Base-by-base conservation (phyloP, 306 rosid species). In the Trifolium subterraneum region DNA sequence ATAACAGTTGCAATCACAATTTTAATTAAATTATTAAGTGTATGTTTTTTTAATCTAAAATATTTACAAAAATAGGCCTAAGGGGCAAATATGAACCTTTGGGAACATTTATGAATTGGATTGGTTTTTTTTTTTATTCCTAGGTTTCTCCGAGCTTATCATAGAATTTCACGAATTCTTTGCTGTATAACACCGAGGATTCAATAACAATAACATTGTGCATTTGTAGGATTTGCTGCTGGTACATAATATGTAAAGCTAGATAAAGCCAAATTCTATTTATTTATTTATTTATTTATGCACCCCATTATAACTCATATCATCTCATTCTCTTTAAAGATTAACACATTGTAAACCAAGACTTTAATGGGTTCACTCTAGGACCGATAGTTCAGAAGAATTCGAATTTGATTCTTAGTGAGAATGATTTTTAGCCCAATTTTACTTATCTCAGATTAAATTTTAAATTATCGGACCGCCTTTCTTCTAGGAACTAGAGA, bases 131-230 rank as follows among this genome's bases (percentile, higher is more conserved):
- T 50, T 4, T 19, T 52, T 58, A 10, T 63, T 18, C 4, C 14
- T 78, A n/a, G 76, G 45, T 50, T 78, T 78, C 36, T 60, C 72
- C 70, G 13, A 59, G 11, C 39, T 3, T 3, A 45, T 59, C 75
- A 48, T 77, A n/a, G 54, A 20, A 70, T 36, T 48, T 54, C 25
- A 50, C 47, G 71, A 78, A 70, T 59, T 27, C n/a, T 60, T 47
- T 27, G 70, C 62, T 29, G 68, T 74, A 68, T 58, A 42, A 77
- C 71, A 4, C 15, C 16, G 47, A 58, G 29, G 75, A 45, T 19
- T 45, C 41, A 2, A 54, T 52, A 11, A 13, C 41, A 2, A 54
- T 54, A 11, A 14, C 41, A 60, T 60, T 60, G 65, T 60, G 12
- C n/a, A 58, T 60, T 60, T 15, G 65, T 3, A 19, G 41, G 20